phyloP scores from a whole-genome alignment of 2,329 filamentous ascomycete species.

The Calonectria honghensis region DNA sequence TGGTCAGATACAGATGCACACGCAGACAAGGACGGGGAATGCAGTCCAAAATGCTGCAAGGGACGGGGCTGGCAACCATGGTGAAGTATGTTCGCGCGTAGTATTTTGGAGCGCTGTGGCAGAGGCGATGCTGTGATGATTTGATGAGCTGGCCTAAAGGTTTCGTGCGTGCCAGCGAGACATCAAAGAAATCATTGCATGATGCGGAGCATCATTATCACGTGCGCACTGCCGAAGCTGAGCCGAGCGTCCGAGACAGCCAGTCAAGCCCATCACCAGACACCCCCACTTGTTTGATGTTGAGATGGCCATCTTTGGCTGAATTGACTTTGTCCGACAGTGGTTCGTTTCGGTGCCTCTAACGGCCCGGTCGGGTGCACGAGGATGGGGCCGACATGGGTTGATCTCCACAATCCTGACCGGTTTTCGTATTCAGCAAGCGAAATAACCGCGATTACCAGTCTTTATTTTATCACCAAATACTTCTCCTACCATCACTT shows the following conservation, averaged over 20 bases:
- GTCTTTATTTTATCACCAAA: too few species aligned
- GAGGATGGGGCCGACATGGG: neutral
- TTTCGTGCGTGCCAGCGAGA: neutral
- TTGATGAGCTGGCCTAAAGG: neutral
- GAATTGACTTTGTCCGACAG: neutral
- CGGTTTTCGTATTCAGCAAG: neutral
- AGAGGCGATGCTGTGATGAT: neutral
- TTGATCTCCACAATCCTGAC: neutral
- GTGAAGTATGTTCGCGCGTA: neutral
- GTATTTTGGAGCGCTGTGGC: neutral
- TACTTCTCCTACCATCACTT: neutral
- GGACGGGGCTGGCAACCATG: neutral
- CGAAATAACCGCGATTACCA: neutral
- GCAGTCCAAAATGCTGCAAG: neutral
- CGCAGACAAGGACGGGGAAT: neutral
- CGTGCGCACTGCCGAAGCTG: neutral
- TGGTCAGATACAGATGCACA: neutral
- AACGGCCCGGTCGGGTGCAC: neutral
- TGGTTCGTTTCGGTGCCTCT: neutral
- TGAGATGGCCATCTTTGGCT: neutral
- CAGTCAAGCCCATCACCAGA: conserved; percentile 1
- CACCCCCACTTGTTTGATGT: conserved; percentile 3
- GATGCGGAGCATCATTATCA: neutral
- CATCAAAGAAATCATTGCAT: neutral
- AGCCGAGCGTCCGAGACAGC: neutral